Percentiles rank a stretch among this genome's conserved stretches.
Evolutionary conservation across 352 stramenopile species (phyloP).

Genomic region (Pythium sp.): DNA sequence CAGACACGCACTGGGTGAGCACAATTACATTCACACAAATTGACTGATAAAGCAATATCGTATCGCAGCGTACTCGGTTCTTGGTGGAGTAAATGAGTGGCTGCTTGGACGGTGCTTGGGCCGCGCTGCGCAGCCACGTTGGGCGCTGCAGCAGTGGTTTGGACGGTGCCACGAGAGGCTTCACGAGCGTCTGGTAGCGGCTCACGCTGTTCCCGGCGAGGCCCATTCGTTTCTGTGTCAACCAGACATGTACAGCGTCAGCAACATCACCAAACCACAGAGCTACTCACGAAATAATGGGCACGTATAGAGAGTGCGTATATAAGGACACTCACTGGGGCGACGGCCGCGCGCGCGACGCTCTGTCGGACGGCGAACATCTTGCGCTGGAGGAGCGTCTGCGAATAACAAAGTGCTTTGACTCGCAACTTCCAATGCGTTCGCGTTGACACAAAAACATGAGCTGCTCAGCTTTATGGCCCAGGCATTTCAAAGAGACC

Average conservation of each 20-base stretch:
- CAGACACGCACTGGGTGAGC: background rate
- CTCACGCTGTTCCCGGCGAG: slow-evolving; percentile 20
- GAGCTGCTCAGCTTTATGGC: background rate
- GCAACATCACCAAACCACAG: background rate
- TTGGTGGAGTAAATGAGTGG: slow-evolving; percentile 69
- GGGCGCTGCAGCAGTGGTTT: slow-evolving; percentile 31
- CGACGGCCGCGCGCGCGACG: background rate
- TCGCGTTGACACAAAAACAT: slow-evolving; percentile 10
- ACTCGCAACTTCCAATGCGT: slow-evolving; percentile 1
- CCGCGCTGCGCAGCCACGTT: slow-evolving; percentile 32
- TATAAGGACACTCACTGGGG: slow-evolving; percentile 4
- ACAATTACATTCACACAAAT: background rate
- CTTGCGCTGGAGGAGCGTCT: background rate
- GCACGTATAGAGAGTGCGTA: background rate
- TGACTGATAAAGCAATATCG: background rate
- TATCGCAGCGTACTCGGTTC: slow-evolving; percentile 44
- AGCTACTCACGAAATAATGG: background rate
- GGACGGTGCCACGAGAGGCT: slow-evolving; percentile 26
- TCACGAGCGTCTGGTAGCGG: slow-evolving; percentile 65
- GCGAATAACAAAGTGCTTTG: background rate
- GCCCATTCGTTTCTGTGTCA: slow-evolving; percentile 8
- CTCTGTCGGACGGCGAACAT: slow-evolving; percentile 17
- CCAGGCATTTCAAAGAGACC: background rate
- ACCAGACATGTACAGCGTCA: background rate
- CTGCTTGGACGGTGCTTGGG: slow-evolving; percentile 30